phyloP scores from a whole-genome alignment of 345 rosid species.

The Sapria himalayana region DNA sequence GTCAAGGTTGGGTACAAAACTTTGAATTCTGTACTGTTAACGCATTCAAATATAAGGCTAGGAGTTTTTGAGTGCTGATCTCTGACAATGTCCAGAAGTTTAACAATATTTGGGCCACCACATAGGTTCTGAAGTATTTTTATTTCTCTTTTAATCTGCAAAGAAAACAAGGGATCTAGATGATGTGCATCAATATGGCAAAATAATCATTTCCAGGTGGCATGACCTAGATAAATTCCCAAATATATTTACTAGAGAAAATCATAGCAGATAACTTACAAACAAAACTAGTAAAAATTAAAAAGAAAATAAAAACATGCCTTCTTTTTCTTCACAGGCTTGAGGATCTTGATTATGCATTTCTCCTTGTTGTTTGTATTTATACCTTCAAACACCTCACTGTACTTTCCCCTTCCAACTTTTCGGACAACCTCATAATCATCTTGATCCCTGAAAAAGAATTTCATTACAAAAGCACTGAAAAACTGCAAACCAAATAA shows the following conservation, averaged over 20 bases:
- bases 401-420: slow-evolving; percentile 70
- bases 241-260: background rate
- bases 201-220: background rate
- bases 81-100: slow-evolving; percentile 58
- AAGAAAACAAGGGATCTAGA: slow-evolving; percentile 6
- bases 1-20: slow-evolving; percentile 65
- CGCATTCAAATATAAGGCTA: slow-evolving; percentile 62
- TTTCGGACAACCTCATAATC: slow-evolving; percentile 79
- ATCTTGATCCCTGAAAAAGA: slow-evolving; percentile 44
- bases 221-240: slow-evolving; percentile 4
- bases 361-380: slow-evolving; percentile 50
- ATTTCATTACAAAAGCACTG: too few relatives aligned
- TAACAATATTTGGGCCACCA: slow-evolving; percentile 55
- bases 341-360: slow-evolving; percentile 62
- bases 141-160: slow-evolving; percentile 67
- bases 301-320: slow-evolving; percentile 12
- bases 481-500: too few relatives aligned
- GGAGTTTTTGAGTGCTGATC: slow-evolving; percentile 76
- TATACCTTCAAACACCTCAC: slow-evolving; percentile 69
- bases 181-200: too few relatives aligned
- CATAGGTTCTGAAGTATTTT: slow-evolving; percentile 72
- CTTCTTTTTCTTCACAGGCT: slow-evolving; percentile 86
- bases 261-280: background rate
- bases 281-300: background rate
- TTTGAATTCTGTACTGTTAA: slow-evolving; percentile 73